Percentiles rank a stretch among this genome's conserved stretches.
Conservation (phyloP, 2,329 filamentous ascomycete species). For the Hymenoscyphus fraxineus region DNA sequence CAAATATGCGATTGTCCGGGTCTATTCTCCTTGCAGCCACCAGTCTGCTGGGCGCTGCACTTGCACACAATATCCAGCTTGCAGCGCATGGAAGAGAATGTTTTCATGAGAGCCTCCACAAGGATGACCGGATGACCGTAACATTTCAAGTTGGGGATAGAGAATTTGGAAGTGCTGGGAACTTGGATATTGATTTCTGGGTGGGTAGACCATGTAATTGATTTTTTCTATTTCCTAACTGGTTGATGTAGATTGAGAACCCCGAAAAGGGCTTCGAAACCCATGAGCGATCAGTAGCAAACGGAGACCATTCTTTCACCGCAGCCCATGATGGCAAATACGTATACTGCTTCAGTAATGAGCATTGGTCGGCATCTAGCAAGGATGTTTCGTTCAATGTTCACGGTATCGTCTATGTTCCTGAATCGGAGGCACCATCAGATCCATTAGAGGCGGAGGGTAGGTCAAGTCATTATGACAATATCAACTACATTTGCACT, state of each 20-base stretch:
- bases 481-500: neutral
- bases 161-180: constrained; percentile 91
- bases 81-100: constrained; percentile 92
- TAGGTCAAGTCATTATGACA: constrained; percentile 39
- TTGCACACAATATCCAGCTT: constrained; percentile 94
- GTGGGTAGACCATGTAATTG: constrained; percentile 51
- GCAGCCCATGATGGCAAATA: constrained; percentile 84
- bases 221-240: constrained; percentile 20
- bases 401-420: constrained; percentile 96
- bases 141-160: constrained; percentile 97
- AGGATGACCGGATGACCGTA: constrained; percentile 96
- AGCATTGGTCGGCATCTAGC: constrained; percentile 91
- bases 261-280: constrained; percentile 72
- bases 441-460: constrained; percentile 91
- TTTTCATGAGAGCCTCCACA: constrained; percentile 91
- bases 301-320: constrained; percentile 89
- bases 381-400: constrained; percentile 99
- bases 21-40: constrained; percentile 30
- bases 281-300: constrained; percentile 76
- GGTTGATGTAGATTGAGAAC: constrained; percentile 63
- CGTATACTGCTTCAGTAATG: constrained; percentile 98
- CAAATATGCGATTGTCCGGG: constrained; percentile 34
- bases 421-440: constrained; percentile 75
- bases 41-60: constrained; percentile 48
- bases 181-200: constrained; percentile 97